phyloP scores from a whole-genome alignment of 2,329 filamentous ascomycete species.

The Pseudogymnoascus sp. region DNA sequence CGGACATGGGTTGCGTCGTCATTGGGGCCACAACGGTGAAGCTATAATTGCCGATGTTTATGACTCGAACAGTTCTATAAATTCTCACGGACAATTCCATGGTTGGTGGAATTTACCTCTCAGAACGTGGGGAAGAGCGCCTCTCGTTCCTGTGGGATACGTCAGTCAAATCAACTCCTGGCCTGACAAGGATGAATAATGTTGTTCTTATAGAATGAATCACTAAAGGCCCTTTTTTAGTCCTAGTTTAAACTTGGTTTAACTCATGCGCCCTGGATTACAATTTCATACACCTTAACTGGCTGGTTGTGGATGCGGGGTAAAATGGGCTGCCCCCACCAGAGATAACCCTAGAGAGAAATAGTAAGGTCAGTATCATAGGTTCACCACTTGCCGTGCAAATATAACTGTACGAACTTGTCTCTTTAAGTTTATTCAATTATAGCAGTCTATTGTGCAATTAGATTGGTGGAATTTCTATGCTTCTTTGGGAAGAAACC shows the following conservation, averaged over 20 bases:
- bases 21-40: neutral
- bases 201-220: neutral
- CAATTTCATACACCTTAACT: neutral
- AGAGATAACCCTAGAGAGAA: neutral
- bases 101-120: neutral
- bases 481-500: neutral
- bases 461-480: slow-evolving; percentile 5
- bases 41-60: neutral
- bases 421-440: neutral
- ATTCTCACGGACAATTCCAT: neutral
- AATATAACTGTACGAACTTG: neutral
- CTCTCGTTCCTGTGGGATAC: neutral
- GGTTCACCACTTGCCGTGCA: neutral
- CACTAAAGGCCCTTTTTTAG: neutral
- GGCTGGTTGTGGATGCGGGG: neutral
- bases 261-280: neutral
- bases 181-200: neutral
- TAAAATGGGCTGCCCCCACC: neutral
- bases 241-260: neutral
- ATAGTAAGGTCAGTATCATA: neutral
- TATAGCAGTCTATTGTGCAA: neutral
- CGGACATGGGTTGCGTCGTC: neutral
- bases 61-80: neutral
- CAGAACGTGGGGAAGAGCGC: neutral
- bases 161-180: neutral